A percentile compares a stretch with the other conserved stretches of the same genome.
These are phyloP conservation scores for Leccinellum rugosiceps DNA, from an alignment of 768 basidiomycete species.

Conservation along the genomic window DNA sequence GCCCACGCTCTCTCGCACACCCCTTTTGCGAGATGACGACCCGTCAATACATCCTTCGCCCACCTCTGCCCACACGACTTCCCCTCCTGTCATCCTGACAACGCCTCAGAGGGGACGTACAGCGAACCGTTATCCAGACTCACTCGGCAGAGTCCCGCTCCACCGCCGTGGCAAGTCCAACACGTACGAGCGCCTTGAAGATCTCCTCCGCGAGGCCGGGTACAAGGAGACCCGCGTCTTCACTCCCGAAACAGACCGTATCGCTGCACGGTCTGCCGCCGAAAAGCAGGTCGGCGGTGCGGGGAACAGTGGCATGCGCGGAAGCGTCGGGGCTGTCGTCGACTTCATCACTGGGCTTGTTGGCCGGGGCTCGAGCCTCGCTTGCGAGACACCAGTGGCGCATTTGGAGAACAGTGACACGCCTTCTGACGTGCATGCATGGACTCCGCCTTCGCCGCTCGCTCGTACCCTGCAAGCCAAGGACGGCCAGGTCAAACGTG, in stretches of 20 bases:
- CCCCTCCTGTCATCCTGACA: slow-evolving; percentile 36
- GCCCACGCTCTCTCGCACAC: slow-evolving; percentile 5
- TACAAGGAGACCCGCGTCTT: slow-evolving; percentile 91
- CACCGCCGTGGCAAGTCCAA: slow-evolving; percentile 77
- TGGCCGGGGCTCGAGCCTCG: slow-evolving; percentile 21
- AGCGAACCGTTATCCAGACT: slow-evolving; percentile 51
- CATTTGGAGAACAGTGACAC: slow-evolving; percentile 6
- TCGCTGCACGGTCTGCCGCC: slow-evolving; percentile 24
- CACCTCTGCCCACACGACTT: slow-evolving; percentile 1
- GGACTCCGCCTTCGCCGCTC: slow-evolving; percentile 29
- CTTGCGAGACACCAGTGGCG: slow-evolving; percentile 11
- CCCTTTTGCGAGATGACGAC: slow-evolving; percentile 6
- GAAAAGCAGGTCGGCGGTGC: slow-evolving; percentile 25
- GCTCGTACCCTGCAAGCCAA: slow-evolving; percentile 11
- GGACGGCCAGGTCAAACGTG: slow-evolving; percentile 6
- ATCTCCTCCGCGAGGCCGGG: slow-evolving; percentile 81
- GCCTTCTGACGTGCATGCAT: slow-evolving; percentile 6
- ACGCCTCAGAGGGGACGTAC: slow-evolving; percentile 43
- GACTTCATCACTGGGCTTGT: slow-evolving; percentile 66
- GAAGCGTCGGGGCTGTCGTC: slow-evolving; percentile 52
- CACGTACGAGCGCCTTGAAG: slow-evolving; percentile 81
- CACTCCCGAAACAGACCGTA: slow-evolving; percentile 75
- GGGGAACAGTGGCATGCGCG: slow-evolving; percentile 38
- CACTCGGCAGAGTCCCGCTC: slow-evolving; percentile 65
- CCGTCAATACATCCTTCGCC: slow-evolving; percentile 9